Base-by-base conservation (phyloP, 495 filamentous ascomycete genomes). In the Penicillium diatomitis region DNA sequence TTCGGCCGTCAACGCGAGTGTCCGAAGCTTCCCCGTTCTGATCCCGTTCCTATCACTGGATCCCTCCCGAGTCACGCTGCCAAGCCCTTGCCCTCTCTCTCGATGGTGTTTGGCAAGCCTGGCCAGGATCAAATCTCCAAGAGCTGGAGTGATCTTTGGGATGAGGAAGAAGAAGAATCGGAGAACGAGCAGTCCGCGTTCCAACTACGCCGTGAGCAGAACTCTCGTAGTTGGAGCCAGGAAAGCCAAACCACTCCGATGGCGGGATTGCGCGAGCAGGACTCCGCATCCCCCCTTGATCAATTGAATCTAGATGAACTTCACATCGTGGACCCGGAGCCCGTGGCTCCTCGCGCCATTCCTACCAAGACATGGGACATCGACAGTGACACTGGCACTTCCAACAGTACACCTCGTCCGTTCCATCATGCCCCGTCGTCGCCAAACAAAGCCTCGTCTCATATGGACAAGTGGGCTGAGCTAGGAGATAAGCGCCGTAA, bases 71-170 rank as follows among this genome's bases (percentile, higher is more conserved):
- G 82, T 53, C 81, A 76, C 56, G 75, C 82, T 38, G 77, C 78
- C 55, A 81, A 80, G 48, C 76, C 74, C 34, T 68, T 81, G 42
- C 78, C 82, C 4, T 80, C 80, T 30, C 78, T 94, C 71, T 81
- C 87, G 4, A 76, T 83, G 53, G 78, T 91, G 20, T 91, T 92
- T 61, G 86, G 86, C 29, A 83, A 81, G 62, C 80, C 85, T 61
- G 78, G 78, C 53, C 79, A 85, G 3, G 69, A 78, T 12, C 65
- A 72, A 42, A 85, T 90, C 8, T 92, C 90, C 30, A 95, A 96
- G 81, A 96, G 90, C 75, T 96, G 90, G 90, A 92, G 88, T 56
- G 90, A 96, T 67, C 75, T 96, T 54, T 96, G 87, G 84, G 90
- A 96, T 48, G 90, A 96, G 65, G 90, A 96, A 46, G 20, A 20